Conservation (phyloP, 78 protist species). For the Guillardia theta region DNA sequence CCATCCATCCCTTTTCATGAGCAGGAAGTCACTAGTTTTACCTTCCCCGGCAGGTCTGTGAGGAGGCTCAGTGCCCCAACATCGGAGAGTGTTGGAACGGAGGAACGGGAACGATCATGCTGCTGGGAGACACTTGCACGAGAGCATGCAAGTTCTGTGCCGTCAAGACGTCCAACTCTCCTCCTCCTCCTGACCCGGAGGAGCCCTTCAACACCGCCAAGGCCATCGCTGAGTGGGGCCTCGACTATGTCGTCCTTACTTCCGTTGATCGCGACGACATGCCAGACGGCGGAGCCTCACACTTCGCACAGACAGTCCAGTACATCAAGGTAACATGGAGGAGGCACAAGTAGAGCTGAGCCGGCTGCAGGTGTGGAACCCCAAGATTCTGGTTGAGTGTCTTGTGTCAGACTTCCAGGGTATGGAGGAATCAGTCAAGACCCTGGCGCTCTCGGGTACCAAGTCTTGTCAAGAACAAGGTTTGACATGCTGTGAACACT, state of each 20-base stretch:
- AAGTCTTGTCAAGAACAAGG: background rate
- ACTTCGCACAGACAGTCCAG: conserved; percentile 71
- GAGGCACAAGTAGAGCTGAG: background rate
- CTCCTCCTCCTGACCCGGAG: conserved; percentile 81
- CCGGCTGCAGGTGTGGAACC: background rate
- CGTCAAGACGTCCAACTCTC: conserved; percentile 76
- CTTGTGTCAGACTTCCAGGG: conserved; percentile 82
- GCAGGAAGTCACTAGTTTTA: too few relatives aligned
- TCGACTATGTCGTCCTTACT: conserved; percentile 89
- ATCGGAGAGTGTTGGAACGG: conserved; percentile 95
- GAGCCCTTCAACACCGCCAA: conserved; percentile 81
- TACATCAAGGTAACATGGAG: conserved; percentile 51
- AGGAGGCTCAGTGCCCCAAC: conserved; percentile 61
- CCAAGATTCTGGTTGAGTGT: conserved; percentile 71
- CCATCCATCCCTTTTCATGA: too few relatives aligned
- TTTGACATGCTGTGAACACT: background rate
- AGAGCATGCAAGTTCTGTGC: conserved; percentile 92
- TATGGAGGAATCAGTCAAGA: conserved; percentile 7
- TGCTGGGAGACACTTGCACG: conserved; percentile 92
- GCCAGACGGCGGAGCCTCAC: conserved; percentile 80
- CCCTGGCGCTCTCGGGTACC: conserved; percentile 67
- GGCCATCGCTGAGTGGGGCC: conserved; percentile 76
- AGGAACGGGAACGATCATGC: conserved; percentile 92
- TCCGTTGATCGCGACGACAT: conserved; percentile 90
- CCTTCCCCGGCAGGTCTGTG: conserved; percentile 47